phyloP scores from a whole-genome alignment of 257 asterid genomes.

The Ehretia macrophylla region DNA sequence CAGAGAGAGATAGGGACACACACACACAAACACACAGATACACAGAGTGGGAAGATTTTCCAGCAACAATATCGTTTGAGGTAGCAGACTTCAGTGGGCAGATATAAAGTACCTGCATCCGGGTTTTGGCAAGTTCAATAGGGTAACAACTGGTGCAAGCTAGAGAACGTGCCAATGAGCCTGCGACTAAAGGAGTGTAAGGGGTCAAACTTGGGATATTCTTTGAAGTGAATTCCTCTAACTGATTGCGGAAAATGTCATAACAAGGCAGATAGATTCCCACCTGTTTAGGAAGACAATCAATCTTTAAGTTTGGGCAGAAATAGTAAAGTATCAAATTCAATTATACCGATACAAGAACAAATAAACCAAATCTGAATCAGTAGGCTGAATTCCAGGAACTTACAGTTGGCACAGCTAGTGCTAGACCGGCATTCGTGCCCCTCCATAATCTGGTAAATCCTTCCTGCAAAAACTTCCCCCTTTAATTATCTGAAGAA shows the following conservation, averaged over 20 bases:
- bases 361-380: background rate
- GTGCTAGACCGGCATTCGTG: slow-evolving; percentile 87
- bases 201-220: slow-evolving; percentile 59
- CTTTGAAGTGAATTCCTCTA: slow-evolving; percentile 59
- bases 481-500: slow-evolving; percentile 5
- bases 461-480: slow-evolving; percentile 61
- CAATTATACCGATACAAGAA: background rate
- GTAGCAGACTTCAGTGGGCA: background rate
- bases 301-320: background rate
- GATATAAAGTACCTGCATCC: slow-evolving; percentile 72
- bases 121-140: slow-evolving; percentile 93
- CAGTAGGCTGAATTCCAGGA: background rate
- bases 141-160: slow-evolving; percentile 96
- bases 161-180: slow-evolving; percentile 83
- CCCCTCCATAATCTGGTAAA: slow-evolving; percentile 94
- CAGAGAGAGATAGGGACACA: background rate
- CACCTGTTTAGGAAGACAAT: slow-evolving; percentile 46
- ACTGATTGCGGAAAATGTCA: slow-evolving; percentile 60
- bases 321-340: background rate
- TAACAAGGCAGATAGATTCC: slow-evolving; percentile 91
- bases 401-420: slow-evolving; percentile 91
- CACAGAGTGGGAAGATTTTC: background rate
- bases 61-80: background rate
- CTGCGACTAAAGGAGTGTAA: slow-evolving; percentile 74
- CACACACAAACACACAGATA: no score